These are phyloP conservation scores for Poterioochromonas sp. DNA, from an alignment of 352 stramenopile species.

Conservation along the genomic window DNA sequence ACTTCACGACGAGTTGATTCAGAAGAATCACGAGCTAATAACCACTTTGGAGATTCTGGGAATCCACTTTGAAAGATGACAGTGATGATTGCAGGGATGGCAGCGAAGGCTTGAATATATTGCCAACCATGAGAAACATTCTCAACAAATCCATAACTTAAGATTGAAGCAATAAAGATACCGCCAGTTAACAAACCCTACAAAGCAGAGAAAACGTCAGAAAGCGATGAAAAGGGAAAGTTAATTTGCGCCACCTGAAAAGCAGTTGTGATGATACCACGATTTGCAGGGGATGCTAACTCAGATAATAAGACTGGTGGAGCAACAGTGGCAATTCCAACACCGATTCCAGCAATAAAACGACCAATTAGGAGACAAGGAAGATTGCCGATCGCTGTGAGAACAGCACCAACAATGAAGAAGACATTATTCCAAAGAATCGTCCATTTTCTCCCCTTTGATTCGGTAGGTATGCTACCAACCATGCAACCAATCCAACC, in stretches of 20 bases:
- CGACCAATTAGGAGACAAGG: conserved; percentile 19
- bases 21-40: conserved; percentile 45
- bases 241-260: too few relatives aligned
- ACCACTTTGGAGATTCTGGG: conserved; percentile 72
- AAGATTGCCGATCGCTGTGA: conserved; percentile 2
- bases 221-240: too few relatives aligned
- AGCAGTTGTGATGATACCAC: conserved; percentile 66
- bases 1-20: not conserved
- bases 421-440: not conserved
- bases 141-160: conserved; percentile 62
- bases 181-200: conserved; percentile 74
- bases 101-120: conserved; percentile 44
- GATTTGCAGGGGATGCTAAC: conserved; percentile 56
- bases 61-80: conserved; percentile 55
- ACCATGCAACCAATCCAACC: conserved; percentile 34
- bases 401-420: conserved; percentile 33
- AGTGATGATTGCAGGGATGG: conserved; percentile 53
- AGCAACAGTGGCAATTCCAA: conserved; percentile 63
- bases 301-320: conserved; percentile 68
- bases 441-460: conserved; percentile 25
- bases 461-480: conserved; percentile 8
- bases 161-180: conserved; percentile 60
- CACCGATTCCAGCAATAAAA: conserved; percentile 17
- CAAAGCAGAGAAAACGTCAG: too few relatives aligned
- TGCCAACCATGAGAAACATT: conserved; percentile 68